Evolutionary conservation across 192 early-diverging fungal genomes (phyloP).

Genomic region (Dimargaris xerosporica): DNA sequence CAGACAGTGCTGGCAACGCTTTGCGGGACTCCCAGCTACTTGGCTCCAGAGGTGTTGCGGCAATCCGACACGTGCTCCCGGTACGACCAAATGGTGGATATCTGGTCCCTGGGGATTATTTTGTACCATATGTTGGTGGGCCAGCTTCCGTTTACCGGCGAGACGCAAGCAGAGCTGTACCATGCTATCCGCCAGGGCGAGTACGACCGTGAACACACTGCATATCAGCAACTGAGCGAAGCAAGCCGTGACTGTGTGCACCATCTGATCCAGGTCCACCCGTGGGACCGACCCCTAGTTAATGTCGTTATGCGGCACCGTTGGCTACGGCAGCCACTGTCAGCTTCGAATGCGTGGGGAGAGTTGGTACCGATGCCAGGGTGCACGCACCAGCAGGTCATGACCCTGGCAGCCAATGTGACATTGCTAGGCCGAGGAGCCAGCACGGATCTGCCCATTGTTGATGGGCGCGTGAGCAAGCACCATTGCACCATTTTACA

Average conservation of each 20-base stretch:
- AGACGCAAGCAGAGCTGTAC: constrained; percentile 5
- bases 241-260: neutral
- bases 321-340: neutral
- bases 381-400: neutral
- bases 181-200: neutral
- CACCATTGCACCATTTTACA: neutral
- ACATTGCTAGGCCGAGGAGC: neutral
- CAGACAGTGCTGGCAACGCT: constrained; percentile 31
- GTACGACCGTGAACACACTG: neutral
- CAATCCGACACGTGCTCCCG: neutral
- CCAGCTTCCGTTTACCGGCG: neutral
- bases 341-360: neutral
- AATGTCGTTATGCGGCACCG: neutral
- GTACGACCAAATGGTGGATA: constrained; percentile 1
- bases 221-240: neutral
- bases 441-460: neutral
- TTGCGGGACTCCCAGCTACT: constrained; percentile 38
- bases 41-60: constrained; percentile 27
- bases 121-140: constrained; percentile 11
- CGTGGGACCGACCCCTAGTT: neutral
- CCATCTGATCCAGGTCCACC: neutral
- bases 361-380: neutral
- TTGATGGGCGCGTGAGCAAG: neutral
- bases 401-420: neutral
- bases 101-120: constrained; percentile 9